Percentiles rank a stretch among this genome's conserved stretches.
Conservation (phyloP, 768 basidiomycete species). For the Phaffia tasmanica region DNA sequence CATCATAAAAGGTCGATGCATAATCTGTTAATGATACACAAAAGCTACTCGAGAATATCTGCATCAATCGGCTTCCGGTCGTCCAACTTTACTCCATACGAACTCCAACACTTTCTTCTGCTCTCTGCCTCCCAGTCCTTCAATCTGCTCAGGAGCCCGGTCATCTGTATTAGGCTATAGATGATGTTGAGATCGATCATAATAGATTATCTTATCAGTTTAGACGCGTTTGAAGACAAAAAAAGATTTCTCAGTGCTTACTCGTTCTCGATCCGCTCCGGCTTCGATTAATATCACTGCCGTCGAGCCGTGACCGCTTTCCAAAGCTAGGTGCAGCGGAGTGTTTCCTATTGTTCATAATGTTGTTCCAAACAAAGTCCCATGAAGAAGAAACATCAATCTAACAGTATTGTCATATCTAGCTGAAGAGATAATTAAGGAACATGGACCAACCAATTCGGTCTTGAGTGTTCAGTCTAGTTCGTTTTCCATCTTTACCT, state of each 20-base stretch:
- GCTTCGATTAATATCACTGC: slow-evolving; percentile 87
- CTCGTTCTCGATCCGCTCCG: slow-evolving; percentile 81
- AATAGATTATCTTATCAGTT: background rate
- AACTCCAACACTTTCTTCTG: slow-evolving; percentile 69
- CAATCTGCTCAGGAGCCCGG: slow-evolving; percentile 74
- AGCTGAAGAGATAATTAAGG: background rate
- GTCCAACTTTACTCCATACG: slow-evolving; percentile 40
- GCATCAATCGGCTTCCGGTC: slow-evolving; percentile 15
- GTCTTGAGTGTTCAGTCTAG: slow-evolving; percentile 62
- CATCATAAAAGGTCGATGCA: too few relatives aligned
- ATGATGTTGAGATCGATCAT: background rate
- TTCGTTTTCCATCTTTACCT: slow-evolving; percentile 47
- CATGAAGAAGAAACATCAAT: background rate
- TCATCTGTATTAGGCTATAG: slow-evolving; percentile 68
- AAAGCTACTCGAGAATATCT: background rate
- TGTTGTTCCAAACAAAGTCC: background rate
- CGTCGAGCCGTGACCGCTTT: slow-evolving; percentile 83
- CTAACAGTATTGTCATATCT: background rate
- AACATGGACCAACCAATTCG: slow-evolving; percentile 34
- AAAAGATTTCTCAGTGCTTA: slow-evolving; percentile 40
- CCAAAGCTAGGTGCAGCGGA: slow-evolving; percentile 92
- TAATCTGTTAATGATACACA: too few relatives aligned
- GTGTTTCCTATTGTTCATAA: slow-evolving; percentile 77
- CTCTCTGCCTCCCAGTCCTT: slow-evolving; percentile 81
- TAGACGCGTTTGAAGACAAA: background rate